Evolutionary conservation across 2,329 filamentous ascomycete species (phyloP), one percentile per base, ranked within the genome.

Genomic region (Cercospora sesami): DNA sequence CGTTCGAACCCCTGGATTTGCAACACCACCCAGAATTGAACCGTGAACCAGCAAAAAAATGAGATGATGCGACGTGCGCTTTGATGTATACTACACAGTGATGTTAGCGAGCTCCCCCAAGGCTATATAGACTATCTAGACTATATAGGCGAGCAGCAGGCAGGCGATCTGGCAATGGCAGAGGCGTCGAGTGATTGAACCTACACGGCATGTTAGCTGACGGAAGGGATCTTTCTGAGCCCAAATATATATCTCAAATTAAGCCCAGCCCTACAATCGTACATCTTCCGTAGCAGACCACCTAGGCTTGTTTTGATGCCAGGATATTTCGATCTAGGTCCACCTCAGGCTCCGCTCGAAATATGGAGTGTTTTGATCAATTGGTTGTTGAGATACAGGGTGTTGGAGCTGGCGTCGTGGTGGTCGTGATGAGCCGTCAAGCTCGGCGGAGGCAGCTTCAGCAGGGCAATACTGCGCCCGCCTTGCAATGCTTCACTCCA

Each of bases 1-100:
- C 23, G 23, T 55, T 55, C 48, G 48, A 55, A 55, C 48, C 48
- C 48, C 48, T 55, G 48, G 48, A 55, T 55, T 55, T 10, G 48
- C n/a, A 26, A 26, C 48, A 55, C 48, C 23, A 28, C 48, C 48
- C 21, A 53, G 48, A 28, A 28, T 55, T 55, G 48, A 55, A 55
- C 48, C 12, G 23, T n/a, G 48, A n/a, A 55, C 48, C 48, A 55
- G 48, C 23, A 55, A 55, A n/a, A 55, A 55, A 30, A 55, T 26
- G 5, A 16, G 21, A 16, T 53, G 6, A n/a, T 28, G 23, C 48
- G 26, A 28, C 23, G 1, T 30, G 48, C 26, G 23, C 23, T 55
- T 55, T 55, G 48, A 16, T 26, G 23, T n/a, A 5, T 8, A 9
- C 48, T 55, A 55, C 48, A 8, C 12, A 55, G 23, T 26, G 36